Percentiles rank a stretch among this genome's conserved stretches.
Evolutionary conservation across 176 grass and related monocot species (phyloP).

Genomic region (Carex kokanica): DNA sequence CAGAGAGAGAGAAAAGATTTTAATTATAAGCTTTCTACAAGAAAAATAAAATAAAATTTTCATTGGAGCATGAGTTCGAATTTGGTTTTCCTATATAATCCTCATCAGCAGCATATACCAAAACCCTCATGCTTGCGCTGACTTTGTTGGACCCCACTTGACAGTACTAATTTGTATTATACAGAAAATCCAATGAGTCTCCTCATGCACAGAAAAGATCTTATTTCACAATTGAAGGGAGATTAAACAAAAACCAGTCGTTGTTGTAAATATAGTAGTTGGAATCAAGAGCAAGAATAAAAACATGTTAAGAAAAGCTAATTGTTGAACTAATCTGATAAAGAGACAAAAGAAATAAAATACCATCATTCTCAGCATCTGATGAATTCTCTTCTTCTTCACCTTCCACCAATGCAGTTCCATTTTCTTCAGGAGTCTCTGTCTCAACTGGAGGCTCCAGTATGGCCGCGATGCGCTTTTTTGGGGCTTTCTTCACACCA

Average conservation of each 20-base stretch:
- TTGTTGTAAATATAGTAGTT: background rate
- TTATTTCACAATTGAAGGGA: background rate
- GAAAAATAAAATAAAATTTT: background rate
- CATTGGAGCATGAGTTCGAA: background rate
- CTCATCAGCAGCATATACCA: background rate
- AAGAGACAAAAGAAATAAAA: constrained; percentile 16
- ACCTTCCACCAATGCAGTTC: constrained; percentile 46
- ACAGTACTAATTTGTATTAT: background rate
- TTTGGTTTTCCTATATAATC: constrained; percentile 10
- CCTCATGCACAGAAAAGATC: background rate
- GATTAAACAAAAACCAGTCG: background rate
- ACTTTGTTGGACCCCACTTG: background rate
- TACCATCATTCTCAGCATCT: constrained; percentile 78
- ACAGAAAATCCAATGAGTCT: background rate
- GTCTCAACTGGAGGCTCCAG: constrained; percentile 74
- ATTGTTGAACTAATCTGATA: background rate
- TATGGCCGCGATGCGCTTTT: constrained; percentile 89
- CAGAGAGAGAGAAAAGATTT: background rate
- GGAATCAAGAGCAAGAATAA: constrained; percentile 7
- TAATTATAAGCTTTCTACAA: constrained; percentile 18
- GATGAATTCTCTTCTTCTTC: constrained; percentile 62
- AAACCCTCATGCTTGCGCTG: background rate
- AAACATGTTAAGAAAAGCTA: background rate
- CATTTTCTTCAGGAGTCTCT: constrained; percentile 77
- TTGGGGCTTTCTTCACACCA: constrained; percentile 78